Base-by-base conservation (phyloP, 345 rosid species). In the Capsella bursapastoris region DNA sequence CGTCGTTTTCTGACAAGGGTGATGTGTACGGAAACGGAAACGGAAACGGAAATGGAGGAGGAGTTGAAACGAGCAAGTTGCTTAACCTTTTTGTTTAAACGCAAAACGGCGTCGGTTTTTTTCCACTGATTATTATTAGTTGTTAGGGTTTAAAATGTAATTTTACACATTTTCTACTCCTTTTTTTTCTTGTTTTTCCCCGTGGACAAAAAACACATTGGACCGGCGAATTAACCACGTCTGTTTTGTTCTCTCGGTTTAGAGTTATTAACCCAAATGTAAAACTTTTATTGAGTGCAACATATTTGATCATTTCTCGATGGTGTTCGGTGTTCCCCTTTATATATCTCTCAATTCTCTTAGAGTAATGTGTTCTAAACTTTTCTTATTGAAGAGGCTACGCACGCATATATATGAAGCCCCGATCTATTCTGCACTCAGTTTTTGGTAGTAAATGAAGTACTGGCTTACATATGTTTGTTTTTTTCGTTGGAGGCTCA, bases 1-100 rank as follows among this genome's bases (percentile, higher is more conserved):
- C 94, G 29, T 85, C 98, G 16, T 87, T 87, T 65, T 80, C 82
- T 7, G 90, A 87, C 6, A 86, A 85, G 4, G 79, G 83, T 55
- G 82, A 78, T 45, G 67, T 29, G 43, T 69, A 50, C 60, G 65
- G 82, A 6, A 22, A 22, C 25, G 35, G 35, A 5, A 48, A 50
- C 60, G 65, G 82, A 6, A 22, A 22, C 25, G 35, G 35, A 5
- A 48, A 76, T 38, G 82, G 82, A 64, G 84, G 70, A 40, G 79
- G 73, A 22, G 25, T 22, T 32, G 89, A 85, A 41, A 55, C 61
- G 0, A 73, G 56, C 68, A 86, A 82, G 78, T 29, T 91, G 27
- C 86, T 91, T 41, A 84, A 78, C 47, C 80, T 91, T 64, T 87
- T 91, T 77, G 55, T 72, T 64, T 91, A 74, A 83, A 32, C 16